Evolutionary conservation across 306 rosid genomes (phyloP), one percentile per base, ranked within the genome.

Genomic region (Lathyrus aphaca): DNA sequence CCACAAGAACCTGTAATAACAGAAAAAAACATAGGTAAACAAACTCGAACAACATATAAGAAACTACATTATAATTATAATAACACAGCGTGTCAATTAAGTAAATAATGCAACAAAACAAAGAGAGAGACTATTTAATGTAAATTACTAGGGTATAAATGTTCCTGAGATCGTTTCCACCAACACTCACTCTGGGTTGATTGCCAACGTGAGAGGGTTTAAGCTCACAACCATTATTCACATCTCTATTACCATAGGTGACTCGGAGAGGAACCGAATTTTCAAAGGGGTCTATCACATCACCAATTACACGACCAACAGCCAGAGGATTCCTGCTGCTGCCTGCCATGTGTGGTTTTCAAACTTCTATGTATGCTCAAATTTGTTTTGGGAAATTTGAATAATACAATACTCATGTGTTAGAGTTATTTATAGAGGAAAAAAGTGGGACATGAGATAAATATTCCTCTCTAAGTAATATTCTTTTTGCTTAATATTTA

Each of bases 91-190:
- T 35, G 10, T 35, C 39, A 35, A 35, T 35, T 35, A 1, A 7
- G 8, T 7, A 35, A 35, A 48, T 7, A 48, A 0, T 48, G 27
- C 29, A 50, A 0, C 27, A 50, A 50, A 19, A 15, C 6, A 7
- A 19, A 50, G 10, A 21, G 3, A 23, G 2, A 13, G 7, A 21
- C 11, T 57, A 55, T 17, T 0, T 39, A 48, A 30, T 58, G 37
- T 27, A 45, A 56, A 57, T 55, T 81, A 81, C 85, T 38, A 82
- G 68, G 1, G 86, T 78, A 38, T 65, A 78, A 53, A 65, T 37
- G 72, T 45, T 70, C 37, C 86, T 74, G 48, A 82, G 82, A 19
- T 82, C 82, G 57, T 82, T 61, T 13, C 86, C 86, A 0, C 86
- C 86, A 71, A 78, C 21, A 43, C 9, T 51, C 3, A 74, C 78